A percentile compares a stretch with the other conserved stretches of the same genome.
Evolutionary conservation across 2,329 filamentous ascomycete genomes (phyloP).

Genomic region (Colletotrichum sp.): DNA sequence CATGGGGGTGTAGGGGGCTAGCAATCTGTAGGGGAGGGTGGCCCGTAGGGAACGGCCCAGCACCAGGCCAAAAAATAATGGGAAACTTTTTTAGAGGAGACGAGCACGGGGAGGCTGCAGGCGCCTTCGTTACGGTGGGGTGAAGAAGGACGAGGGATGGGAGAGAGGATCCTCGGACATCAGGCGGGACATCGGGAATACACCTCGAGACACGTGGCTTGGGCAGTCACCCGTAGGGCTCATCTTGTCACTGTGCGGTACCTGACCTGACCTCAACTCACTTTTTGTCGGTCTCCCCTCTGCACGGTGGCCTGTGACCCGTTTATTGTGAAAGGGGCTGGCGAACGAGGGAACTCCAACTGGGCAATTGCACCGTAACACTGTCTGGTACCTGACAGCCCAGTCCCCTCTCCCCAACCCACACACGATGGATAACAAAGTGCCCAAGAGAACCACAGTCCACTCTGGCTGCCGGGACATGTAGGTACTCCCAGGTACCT

Average conservation of each 20-base stretch:
- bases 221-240: background rate
- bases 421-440: background rate
- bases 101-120: conserved; percentile 14
- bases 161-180: conserved; percentile 10
- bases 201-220: background rate
- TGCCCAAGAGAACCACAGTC: background rate
- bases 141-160: background rate
- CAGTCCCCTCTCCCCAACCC: background rate
- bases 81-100: conserved; percentile 3
- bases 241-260: conserved; percentile 7
- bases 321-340: conserved; percentile 7
- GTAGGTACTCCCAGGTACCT: background rate
- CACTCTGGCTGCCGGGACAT: background rate
- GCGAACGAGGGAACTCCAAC: background rate
- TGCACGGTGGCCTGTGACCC: conserved; percentile 10
- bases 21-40: background rate
- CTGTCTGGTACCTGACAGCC: background rate
- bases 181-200: conserved; percentile 13
- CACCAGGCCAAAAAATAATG: background rate
- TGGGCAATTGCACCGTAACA: background rate
- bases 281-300: background rate
- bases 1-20: background rate
- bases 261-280: background rate
- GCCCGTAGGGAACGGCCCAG: conserved; percentile 1
- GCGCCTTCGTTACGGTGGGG: conserved; percentile 7